Conservation (phyloP, 257 asterid genomes). For the Fraxinus anomala region DNA sequence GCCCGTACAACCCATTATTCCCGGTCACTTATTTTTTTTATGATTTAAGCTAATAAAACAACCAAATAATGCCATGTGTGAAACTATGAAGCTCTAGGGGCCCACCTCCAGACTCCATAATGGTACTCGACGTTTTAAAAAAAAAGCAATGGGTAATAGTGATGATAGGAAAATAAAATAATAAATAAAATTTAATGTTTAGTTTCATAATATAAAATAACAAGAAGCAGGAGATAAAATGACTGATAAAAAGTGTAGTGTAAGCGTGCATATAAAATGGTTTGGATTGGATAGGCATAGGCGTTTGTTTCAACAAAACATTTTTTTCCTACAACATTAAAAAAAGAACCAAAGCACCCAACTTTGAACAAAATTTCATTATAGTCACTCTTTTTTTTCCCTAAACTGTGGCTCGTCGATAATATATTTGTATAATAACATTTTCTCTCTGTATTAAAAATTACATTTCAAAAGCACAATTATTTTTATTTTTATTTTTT, state of each 20-base stretch:
- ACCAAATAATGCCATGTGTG: slow-evolving; percentile 46
- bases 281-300: slow-evolving; percentile 7
- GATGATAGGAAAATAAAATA: neutral
- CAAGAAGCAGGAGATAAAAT: neutral
- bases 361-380: neutral
- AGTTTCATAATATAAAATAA: too few relatives aligned
- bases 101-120: slow-evolving; percentile 21
- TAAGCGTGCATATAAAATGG: neutral
- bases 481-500: neutral
- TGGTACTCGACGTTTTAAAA: neutral
- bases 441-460: neutral
- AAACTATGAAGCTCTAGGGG: slow-evolving; percentile 1
- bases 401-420: neutral
- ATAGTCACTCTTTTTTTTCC: neutral
- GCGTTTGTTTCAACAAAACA: slow-evolving; percentile 1
- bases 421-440: neutral
- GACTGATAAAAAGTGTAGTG: neutral
- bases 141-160: neutral
- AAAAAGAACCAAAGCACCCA: neutral
- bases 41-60: slow-evolving; percentile 46
- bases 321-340: neutral
- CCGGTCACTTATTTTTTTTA: slow-evolving; percentile 12
- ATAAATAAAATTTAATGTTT: too few relatives aligned
- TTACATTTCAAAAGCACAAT: neutral
- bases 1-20: slow-evolving; percentile 10